Conservation (phyloP, 2,329 filamentous ascomycete species). For the Ascochyta lentis region DNA sequence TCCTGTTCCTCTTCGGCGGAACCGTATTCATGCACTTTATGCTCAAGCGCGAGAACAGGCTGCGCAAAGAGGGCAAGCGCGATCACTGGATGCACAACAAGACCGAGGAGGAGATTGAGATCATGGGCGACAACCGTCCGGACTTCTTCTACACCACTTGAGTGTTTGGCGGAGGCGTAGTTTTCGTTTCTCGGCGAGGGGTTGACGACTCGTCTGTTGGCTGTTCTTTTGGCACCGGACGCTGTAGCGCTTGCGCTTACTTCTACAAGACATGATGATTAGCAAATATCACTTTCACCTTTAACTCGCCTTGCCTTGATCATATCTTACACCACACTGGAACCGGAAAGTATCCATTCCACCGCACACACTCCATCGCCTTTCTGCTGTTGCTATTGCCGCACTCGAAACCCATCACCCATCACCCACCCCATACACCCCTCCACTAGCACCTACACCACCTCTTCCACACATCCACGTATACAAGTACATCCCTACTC, state of each 20-base stretch:
- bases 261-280: constrained; percentile 6
- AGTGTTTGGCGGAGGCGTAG: neutral
- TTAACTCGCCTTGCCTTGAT: no score
- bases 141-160: constrained; percentile 74
- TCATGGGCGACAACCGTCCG: constrained; percentile 71
- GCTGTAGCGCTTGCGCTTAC: no score
- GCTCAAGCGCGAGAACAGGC: constrained; percentile 72
- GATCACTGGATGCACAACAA: constrained; percentile 73
- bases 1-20: constrained; percentile 73
- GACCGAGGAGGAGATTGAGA: constrained; percentile 66
- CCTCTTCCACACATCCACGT: no score
- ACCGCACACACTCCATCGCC: no score
- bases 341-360: no score
- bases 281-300: neutral
- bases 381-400: no score
- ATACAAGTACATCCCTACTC: no score
- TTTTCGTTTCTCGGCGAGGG: neutral
- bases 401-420: no score
- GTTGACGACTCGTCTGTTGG: neutral
- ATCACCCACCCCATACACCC: no score
- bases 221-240: no score
- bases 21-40: constrained; percentile 69
- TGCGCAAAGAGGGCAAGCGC: constrained; percentile 68
- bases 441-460: no score
- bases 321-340: no score